A percentile compares a stretch with the other conserved stretches of the same genome.
Conservation (phyloP, 177 flowering plant genomes). For the Telopea speciosissima region DNA sequence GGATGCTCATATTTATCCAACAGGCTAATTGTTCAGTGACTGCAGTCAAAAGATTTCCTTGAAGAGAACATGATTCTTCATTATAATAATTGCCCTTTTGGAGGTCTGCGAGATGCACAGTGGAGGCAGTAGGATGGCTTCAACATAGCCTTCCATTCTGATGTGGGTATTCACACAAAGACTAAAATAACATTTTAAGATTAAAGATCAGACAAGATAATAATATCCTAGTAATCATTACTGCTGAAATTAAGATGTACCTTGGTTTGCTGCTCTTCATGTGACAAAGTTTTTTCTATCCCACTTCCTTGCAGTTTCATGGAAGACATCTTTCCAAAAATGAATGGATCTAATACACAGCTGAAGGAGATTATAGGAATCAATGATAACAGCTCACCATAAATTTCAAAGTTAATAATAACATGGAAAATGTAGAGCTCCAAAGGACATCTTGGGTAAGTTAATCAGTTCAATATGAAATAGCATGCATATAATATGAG, state of each 20-base stretch:
- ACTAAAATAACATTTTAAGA: background rate
- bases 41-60: background rate
- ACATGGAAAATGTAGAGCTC: background rate
- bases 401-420: background rate
- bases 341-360: background rate
- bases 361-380: background rate
- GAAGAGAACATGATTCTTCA: background rate
- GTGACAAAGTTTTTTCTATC: conserved; percentile 20
- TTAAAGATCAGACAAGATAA: background rate
- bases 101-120: background rate
- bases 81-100: background rate
- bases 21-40: background rate
- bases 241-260: conserved; percentile 11
- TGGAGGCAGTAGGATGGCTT: background rate
- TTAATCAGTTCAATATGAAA: background rate
- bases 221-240: background rate
- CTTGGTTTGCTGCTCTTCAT: conserved; percentile 30
- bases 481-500: too few species aligned
- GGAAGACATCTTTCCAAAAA: conserved; percentile 14
- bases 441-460: background rate
- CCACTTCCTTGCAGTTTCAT: conserved; percentile 11
- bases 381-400: background rate
- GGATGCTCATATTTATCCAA: background rate
- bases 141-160: background rate
- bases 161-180: background rate